These are phyloP conservation scores for Pseudocercospora pini-densiflorae DNA, from an alignment of 2,329 filamentous ascomycete species.

Conservation along the genomic window DNA sequence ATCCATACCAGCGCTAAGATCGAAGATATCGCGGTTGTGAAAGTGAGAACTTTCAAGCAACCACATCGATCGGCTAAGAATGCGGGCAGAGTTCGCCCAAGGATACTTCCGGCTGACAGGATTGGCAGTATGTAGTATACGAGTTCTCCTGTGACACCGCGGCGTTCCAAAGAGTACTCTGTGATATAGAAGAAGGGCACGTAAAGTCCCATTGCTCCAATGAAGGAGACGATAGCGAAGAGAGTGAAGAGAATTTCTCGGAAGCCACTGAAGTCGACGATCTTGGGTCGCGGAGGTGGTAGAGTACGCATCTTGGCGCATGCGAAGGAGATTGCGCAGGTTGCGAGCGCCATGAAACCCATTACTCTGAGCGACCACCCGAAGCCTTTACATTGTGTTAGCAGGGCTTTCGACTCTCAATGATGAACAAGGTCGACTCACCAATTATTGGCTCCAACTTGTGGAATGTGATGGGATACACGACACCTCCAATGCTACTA, in stretches of 20 bases:
- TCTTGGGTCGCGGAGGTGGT: conserved; percentile 45
- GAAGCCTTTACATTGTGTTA: conserved; percentile 55
- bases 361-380: conserved; percentile 57
- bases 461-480: conserved; percentile 61
- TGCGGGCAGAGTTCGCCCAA: conserved; percentile 54
- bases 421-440: background rate
- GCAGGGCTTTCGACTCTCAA: conserved; percentile 11
- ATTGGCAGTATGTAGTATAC: conserved; percentile 59
- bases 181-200: conserved; percentile 63
- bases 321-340: conserved; percentile 3
- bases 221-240: conserved; percentile 40
- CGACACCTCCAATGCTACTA: conserved; percentile 48
- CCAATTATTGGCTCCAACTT: conserved; percentile 53
- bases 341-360: conserved; percentile 48
- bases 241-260: conserved; percentile 40
- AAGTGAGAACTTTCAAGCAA: conserved; percentile 48
- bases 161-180: conserved; percentile 54
- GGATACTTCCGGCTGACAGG: conserved; percentile 61
- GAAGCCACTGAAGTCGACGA: conserved; percentile 45
- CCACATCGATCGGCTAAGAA: conserved; percentile 49
- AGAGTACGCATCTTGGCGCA: conserved; percentile 26
- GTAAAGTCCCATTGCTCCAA: conserved; percentile 43
- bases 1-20: conserved; percentile 42
- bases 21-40: conserved; percentile 39
- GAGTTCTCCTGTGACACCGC: background rate